These are phyloP conservation scores for Elsinoe australis DNA, from an alignment of 2,329 filamentous ascomycete species.

Conservation along the genomic window DNA sequence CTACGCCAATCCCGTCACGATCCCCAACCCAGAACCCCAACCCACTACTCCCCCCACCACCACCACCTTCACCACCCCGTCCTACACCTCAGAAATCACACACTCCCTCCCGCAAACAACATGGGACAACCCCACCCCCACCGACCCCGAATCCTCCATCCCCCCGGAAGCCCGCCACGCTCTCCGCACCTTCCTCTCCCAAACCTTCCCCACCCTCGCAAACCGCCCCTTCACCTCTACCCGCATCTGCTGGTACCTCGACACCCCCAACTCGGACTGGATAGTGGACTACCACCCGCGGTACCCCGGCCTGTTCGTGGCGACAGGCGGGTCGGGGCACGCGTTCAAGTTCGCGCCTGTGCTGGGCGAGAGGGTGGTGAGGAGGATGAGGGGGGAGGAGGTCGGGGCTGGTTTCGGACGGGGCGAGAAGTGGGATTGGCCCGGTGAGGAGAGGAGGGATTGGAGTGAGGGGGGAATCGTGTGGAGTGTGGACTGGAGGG, in stretches of 20 bases:
- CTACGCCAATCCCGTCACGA: slow-evolving; percentile 41
- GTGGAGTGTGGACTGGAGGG: slow-evolving; percentile 34
- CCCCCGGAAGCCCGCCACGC: slow-evolving; percentile 54
- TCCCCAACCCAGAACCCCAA: slow-evolving; percentile 43
- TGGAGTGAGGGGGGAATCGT: slow-evolving; percentile 25
- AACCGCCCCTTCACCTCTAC: slow-evolving; percentile 40
- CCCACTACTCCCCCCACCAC: slow-evolving; percentile 29
- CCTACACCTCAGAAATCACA: slow-evolving; percentile 39
- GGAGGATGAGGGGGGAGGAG: slow-evolving; percentile 41
- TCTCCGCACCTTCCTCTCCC: slow-evolving; percentile 53
- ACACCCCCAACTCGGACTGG: slow-evolving; percentile 50
- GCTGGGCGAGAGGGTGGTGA: slow-evolving; percentile 48
- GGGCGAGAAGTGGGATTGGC: slow-evolving; percentile 54
- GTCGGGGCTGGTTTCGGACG: slow-evolving; percentile 41
- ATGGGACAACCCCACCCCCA: slow-evolving; percentile 35
- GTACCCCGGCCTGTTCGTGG: slow-evolving; percentile 48
- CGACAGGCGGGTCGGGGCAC: slow-evolving; percentile 55
- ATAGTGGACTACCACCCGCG: slow-evolving; percentile 46
- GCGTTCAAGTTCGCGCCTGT: slow-evolving; percentile 56
- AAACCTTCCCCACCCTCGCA: slow-evolving; percentile 41
- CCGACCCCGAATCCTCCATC: slow-evolving; percentile 37
- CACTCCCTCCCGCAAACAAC: slow-evolving; percentile 46
- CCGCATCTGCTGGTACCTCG: slow-evolving; percentile 50
- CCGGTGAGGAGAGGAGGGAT: slow-evolving; percentile 30
- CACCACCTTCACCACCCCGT: slow-evolving; percentile 43